Evolutionary conservation across 441 rosid genomes (phyloP).

Genomic region (Breynia disticha): DNA sequence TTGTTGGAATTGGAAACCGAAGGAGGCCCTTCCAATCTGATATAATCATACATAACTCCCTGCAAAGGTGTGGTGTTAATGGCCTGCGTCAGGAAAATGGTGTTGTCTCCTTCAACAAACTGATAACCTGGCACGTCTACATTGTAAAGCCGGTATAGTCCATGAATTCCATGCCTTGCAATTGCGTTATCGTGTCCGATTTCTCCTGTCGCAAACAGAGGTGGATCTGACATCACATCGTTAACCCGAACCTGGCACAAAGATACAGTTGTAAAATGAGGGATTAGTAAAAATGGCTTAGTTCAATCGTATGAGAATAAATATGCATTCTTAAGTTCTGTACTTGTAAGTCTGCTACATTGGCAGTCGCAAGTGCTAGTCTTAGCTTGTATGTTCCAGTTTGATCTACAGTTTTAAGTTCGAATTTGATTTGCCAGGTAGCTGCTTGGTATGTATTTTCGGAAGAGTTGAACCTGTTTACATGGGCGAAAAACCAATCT

Average conservation of each 20-base stretch:
- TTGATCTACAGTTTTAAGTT: conserved; percentile 23
- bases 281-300: too few species aligned
- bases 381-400: conserved; percentile 45
- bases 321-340: too few species aligned
- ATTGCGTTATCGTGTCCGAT: conserved; percentile 76
- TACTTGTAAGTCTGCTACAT: conserved; percentile 1
- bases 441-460: conserved; percentile 25
- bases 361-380: conserved; percentile 7
- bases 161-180: conserved; percentile 83
- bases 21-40: conserved; percentile 59
- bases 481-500: conserved; percentile 50
- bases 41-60: conserved; percentile 78
- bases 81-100: conserved; percentile 53
- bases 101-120: conserved; percentile 49
- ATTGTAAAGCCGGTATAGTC: conserved; percentile 61
- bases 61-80: conserved; percentile 33
- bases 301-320: too few species aligned
- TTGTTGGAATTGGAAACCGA: too few species aligned
- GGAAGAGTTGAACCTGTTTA: conserved; percentile 30
- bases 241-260: conserved; percentile 45
- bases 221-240: conserved; percentile 27
- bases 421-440: conserved; percentile 64
- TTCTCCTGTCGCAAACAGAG: conserved; percentile 48
- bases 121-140: conserved; percentile 36
- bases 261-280: too few species aligned